Conservation (phyloP, 169 alveolate genomes). For the Eimeria tenella region DNA sequence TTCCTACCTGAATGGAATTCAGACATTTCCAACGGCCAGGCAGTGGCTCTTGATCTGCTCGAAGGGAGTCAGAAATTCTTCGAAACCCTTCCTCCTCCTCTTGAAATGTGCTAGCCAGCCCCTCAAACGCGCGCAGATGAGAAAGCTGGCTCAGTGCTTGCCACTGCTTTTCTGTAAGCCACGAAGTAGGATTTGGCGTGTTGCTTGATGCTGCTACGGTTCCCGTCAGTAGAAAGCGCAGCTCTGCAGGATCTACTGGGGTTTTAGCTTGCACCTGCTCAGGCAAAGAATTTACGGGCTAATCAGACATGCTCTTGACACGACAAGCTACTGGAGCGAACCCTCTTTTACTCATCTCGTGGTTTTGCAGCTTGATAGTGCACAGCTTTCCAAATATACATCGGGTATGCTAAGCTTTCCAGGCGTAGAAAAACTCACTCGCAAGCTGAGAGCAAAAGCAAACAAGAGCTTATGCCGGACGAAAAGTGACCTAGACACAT, state of each 20-base stretch:
- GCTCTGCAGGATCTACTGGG: constrained; percentile 89
- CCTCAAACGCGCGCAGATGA: constrained; percentile 88
- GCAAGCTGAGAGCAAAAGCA: constrained; percentile 90
- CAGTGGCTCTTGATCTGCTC: constrained; percentile 92
- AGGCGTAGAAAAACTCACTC: constrained; percentile 7
- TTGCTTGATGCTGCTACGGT: constrained; percentile 90
- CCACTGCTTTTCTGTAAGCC: constrained; percentile 95
- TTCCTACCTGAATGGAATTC: constrained; percentile 78
- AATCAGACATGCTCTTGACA: not conserved
- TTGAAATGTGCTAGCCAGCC: constrained; percentile 90
- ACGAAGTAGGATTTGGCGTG: constrained; percentile 90
- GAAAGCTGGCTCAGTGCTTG: constrained; percentile 91
- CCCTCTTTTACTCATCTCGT: not conserved
- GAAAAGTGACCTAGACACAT: constrained; percentile 91
- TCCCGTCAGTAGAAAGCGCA: constrained; percentile 96
- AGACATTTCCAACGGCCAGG: constrained; percentile 93
- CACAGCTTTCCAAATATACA: not conserved
- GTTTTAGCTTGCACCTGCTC: constrained; percentile 72
- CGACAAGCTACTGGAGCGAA: not conserved
- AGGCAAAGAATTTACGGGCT: not conserved
- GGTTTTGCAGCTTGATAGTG: not conserved
- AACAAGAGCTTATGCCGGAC: constrained; percentile 92
- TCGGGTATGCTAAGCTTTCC: not conserved
- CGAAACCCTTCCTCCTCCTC: constrained; percentile 87
- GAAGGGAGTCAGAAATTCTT: constrained; percentile 90